Base-by-base conservation (phyloP, 805 yeast species). In the Blastobotrys muscicola region DNA sequence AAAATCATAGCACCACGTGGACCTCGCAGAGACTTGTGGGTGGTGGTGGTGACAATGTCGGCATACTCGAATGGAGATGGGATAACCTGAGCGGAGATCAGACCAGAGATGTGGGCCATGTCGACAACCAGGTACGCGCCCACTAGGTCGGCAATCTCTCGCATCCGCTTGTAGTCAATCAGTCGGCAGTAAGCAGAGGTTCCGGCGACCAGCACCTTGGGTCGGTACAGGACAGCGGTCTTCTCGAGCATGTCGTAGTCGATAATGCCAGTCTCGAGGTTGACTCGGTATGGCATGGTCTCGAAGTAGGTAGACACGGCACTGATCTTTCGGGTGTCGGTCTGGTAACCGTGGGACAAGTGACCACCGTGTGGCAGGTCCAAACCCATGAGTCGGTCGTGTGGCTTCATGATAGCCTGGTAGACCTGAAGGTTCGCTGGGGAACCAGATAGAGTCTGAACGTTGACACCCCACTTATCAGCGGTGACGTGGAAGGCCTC, bases 1-100 rank as follows among this genome's bases (percentile, higher is more conserved):
- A 92, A 92, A 66, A 92, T 92, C 96, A 92, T 90, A 46, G 98
- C 97, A 68, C 98, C 98, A 74, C 98, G 85, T 65, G 98, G 98
- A 49, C 98, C 98, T 74, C 98, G 85, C 61, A 92, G 76, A 33
- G 97, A 89, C 73, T 92, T 92, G 76, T 92, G 98, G 48, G 98
- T 90, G 47, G 98, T 90, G 58, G 98, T 92, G 54, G 98, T 92
- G 62, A 92, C 98, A 55, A 92, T 82, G 62, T 92, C 98, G 47
- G 97, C 90, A 67, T 83, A 86, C 69, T 87, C 94, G 72, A 92
- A 92, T 52, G 98, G 98, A 45, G 94, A 81, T 56, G 89, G 94
- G 49, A 86, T 89, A 45, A 90, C 97, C 55, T 87, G 92, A 50
- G 98, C 95, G 51, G 96, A 86, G 53, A 92, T 78, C 56, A 92